phyloP scores from a whole-genome alignment of 1,139 yeast genomes.

The Scheffersomyces illinoinensis region DNA sequence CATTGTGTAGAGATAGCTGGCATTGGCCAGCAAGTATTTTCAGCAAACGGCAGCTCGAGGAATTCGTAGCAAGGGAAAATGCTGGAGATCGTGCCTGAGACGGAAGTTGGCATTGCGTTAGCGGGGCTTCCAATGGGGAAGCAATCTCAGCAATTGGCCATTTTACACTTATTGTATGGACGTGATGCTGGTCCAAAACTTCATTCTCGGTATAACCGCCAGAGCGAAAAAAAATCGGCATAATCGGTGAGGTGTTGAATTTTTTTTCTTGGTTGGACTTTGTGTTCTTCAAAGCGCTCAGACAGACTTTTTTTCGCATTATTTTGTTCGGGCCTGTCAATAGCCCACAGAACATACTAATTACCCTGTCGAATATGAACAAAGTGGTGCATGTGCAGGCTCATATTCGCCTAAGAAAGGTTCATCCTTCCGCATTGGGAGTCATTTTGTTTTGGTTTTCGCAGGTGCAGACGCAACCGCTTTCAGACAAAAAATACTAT shows the following conservation, averaged over 20 bases:
- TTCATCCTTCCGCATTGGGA: not conserved
- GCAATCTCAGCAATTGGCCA: not conserved
- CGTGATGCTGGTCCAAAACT: not conserved
- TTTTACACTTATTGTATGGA: not conserved
- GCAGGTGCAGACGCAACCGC: not conserved
- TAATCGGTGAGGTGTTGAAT: not conserved
- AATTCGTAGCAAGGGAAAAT: not conserved
- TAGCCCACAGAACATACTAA: not conserved
- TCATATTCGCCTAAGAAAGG: not conserved
- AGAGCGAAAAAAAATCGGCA: not conserved
- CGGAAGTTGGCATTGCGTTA: not conserved
- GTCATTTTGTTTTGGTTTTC: not conserved
- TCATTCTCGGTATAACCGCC: not conserved
- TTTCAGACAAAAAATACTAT: not conserved
- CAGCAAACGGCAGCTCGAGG: not conserved
- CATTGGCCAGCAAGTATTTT: not conserved
- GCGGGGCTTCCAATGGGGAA: not conserved
- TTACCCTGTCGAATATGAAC: not conserved
- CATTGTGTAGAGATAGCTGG: not conserved
- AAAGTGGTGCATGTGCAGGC: not conserved
- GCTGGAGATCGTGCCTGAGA: not conserved
- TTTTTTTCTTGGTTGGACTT: not conserved
- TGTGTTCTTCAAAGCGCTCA: not conserved
- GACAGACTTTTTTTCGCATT: not conserved
- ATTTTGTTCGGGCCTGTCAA: not conserved